Percentiles rank a stretch among this genome's conserved stretches.
phyloP scores from a whole-genome alignment of 2,329 filamentous ascomycete species.

The Fusarium transvaalense region DNA sequence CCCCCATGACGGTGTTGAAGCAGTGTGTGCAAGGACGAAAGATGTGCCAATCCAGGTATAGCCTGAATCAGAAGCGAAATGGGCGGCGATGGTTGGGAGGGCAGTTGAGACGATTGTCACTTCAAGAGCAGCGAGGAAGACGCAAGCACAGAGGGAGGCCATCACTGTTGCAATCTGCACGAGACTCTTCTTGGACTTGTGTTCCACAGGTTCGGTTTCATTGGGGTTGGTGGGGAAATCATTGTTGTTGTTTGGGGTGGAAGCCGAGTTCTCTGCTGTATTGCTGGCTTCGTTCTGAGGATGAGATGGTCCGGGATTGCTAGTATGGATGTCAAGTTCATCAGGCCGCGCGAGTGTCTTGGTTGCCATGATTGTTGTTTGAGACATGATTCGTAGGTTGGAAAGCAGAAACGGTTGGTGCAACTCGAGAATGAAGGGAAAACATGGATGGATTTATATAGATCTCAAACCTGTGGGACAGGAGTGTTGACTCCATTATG shows the following conservation, averaged over 20 bases:
- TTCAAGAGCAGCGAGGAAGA: conserved; percentile 63
- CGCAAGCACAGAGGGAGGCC: conserved; percentile 54
- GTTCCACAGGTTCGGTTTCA: background rate
- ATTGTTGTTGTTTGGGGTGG: background rate
- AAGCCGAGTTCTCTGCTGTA: fast-evolving
- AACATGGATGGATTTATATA: background rate
- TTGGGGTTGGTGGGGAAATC: background rate
- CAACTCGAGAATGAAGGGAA: background rate
- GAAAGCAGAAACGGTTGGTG: background rate
- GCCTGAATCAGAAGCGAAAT: conserved; percentile 72
- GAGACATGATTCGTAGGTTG: conserved; percentile 20
- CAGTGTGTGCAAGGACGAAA: conserved; percentile 77
- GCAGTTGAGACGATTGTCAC: conserved; percentile 72
- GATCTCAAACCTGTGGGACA: background rate
- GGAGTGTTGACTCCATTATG: background rate
- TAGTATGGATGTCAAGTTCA: background rate
- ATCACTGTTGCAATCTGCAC: conserved; percentile 51
- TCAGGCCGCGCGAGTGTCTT: background rate
- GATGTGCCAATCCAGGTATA: conserved; percentile 84
- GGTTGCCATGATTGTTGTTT: conserved; percentile 6
- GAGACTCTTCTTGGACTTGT: conserved; percentile 25
- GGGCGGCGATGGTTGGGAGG: conserved; percentile 69
- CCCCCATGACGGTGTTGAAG: conserved; percentile 78
- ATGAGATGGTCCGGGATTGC: background rate
- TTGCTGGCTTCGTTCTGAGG: background rate